Percentiles rank a stretch among this genome's conserved stretches.
These are phyloP conservation scores for Lizanozyma gosingica DNA, from an alignment of 1,139 yeast species.

Conservation along the genomic window DNA sequence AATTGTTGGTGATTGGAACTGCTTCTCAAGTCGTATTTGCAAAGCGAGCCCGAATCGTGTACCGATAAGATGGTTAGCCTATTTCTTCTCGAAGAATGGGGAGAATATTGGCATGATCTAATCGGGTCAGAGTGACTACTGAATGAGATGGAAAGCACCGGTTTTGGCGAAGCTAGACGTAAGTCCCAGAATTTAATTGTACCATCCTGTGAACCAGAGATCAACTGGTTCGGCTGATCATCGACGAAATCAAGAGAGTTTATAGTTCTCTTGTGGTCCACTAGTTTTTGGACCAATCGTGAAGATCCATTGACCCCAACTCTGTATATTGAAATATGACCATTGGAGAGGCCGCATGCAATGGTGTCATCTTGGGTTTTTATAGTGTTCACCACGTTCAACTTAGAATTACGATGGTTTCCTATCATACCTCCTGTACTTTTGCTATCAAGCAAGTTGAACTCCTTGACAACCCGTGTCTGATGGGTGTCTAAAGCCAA, in stretches of 20 bases:
- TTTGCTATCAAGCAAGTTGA: neutral
- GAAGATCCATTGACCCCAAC: constrained; percentile 28
- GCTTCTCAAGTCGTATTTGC: constrained; percentile 74
- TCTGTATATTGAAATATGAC: constrained; percentile 25
- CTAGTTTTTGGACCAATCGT: constrained; percentile 35
- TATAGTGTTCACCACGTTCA: constrained; percentile 19
- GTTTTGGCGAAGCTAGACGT: constrained; percentile 41
- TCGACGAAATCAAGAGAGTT: constrained; percentile 69
- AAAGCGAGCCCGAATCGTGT: constrained; percentile 83
- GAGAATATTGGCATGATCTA: constrained; percentile 52
- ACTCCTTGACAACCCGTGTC: constrained; percentile 9
- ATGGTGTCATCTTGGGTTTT: constrained; percentile 26
- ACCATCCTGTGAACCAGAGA: constrained; percentile 93
- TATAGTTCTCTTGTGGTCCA: constrained; percentile 75
- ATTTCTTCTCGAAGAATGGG: constrained; percentile 29
- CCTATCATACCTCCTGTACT: too few relatives aligned
- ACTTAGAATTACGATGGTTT: neutral
- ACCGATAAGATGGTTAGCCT: constrained; percentile 43
- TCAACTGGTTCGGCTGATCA: constrained; percentile 45
- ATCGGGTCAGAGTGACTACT: constrained; percentile 57
- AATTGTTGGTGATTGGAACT: constrained; percentile 13
- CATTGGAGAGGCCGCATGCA: constrained; percentile 38
- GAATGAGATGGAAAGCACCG: constrained; percentile 35
- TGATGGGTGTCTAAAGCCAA: constrained; percentile 36
- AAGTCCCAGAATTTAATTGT: constrained; percentile 83